Conservation (phyloP, 371 early-diverging fungal genomes). For the Lichtheimia ramosa region DNA sequence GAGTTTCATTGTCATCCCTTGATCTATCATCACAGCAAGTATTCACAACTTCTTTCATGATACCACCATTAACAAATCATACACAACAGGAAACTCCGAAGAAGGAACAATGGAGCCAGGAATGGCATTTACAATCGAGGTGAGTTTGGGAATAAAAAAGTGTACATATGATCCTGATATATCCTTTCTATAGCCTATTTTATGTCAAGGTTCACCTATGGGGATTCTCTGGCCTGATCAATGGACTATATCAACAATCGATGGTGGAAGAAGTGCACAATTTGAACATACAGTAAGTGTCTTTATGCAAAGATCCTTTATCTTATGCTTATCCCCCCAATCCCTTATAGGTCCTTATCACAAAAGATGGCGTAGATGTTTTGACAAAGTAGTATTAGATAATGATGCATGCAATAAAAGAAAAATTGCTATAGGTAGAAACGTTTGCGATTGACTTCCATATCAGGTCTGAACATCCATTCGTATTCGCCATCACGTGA, state of each 20-base stretch:
- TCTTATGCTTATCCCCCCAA: neutral
- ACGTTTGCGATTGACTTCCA: constrained; percentile 83
- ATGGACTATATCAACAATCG: constrained; percentile 84
- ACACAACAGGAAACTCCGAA: constrained; percentile 51
- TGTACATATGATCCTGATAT: neutral
- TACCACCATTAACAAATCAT: neutral
- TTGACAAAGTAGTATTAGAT: constrained; percentile 2
- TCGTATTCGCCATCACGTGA: constrained; percentile 92
- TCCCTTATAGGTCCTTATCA: neutral
- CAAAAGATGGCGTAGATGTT: neutral
- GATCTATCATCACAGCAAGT: constrained; percentile 62
- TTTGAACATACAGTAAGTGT: constrained; percentile 76
- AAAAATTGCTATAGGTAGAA: constrained; percentile 67
- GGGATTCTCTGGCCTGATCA: constrained; percentile 84
- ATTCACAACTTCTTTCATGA: neutral
- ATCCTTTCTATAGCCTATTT: constrained; percentile 55
- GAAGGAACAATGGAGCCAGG: constrained; percentile 70
- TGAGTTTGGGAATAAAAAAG: neutral
- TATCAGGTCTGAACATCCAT: constrained; percentile 90
- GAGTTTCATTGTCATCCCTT: constrained; percentile 67
- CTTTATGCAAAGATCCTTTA: neutral
- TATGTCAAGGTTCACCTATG: constrained; percentile 75
- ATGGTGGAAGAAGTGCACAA: constrained; percentile 89
- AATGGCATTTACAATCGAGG: constrained; percentile 82
- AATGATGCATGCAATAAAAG: constrained; percentile 7